Evolutionary conservation across 2,329 filamentous ascomycete species (phyloP).

Genomic region (Aspergillus flavus): DNA sequence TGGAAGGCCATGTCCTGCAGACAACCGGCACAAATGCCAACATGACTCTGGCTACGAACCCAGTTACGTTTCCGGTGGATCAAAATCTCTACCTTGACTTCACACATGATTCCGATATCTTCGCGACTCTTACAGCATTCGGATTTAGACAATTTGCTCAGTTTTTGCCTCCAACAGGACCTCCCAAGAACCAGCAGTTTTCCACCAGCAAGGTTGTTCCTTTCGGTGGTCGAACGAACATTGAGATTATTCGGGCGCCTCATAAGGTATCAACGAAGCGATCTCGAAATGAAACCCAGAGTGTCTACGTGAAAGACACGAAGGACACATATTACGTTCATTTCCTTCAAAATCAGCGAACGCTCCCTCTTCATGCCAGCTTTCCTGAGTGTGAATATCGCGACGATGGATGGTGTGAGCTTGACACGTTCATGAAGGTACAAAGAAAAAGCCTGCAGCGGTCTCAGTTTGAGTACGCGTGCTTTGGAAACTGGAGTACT

Average conservation of each 20-base stretch:
- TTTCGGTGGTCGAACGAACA: slow-evolving; percentile 72
- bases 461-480: slow-evolving; percentile 67
- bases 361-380: slow-evolving; percentile 67
- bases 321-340: slow-evolving; percentile 60
- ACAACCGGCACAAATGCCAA: slow-evolving; percentile 48
- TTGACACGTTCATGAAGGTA: slow-evolving; percentile 62
- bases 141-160: slow-evolving; percentile 69
- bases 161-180: slow-evolving; percentile 55
- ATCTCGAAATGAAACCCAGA: slow-evolving; percentile 38
- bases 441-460: slow-evolving; percentile 61
- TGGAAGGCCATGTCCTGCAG: slow-evolving; percentile 43
- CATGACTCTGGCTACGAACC: slow-evolving; percentile 52
- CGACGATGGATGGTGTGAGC: slow-evolving; percentile 71
- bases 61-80: slow-evolving; percentile 70
- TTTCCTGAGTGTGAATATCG: slow-evolving; percentile 67
- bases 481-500: slow-evolving; percentile 54
- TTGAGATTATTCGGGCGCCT: slow-evolving; percentile 72
- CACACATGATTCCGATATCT: neutral
- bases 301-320: neutral
- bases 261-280: slow-evolving; percentile 54
- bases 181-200: slow-evolving; percentile 57
- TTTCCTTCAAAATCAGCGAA: slow-evolving; percentile 74
- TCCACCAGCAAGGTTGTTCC: slow-evolving; percentile 70
- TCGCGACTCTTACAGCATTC: slow-evolving; percentile 58
- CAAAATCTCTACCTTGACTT: slow-evolving; percentile 49